Evolutionary conservation across 306 rosid species (phyloP).

Genomic region (Myrica gale): DNA sequence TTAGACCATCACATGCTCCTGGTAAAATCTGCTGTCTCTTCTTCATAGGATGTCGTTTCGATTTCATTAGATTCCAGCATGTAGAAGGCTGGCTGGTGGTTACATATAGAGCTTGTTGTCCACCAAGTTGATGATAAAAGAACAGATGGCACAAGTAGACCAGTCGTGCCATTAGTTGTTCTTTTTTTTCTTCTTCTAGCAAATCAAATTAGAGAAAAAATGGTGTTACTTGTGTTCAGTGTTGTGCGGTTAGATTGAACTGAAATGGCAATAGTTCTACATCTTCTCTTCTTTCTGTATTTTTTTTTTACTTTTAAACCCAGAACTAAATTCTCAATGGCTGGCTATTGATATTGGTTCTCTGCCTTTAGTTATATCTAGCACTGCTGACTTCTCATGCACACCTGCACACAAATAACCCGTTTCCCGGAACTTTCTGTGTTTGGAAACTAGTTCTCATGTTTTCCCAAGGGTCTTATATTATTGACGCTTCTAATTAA

Average conservation of each 20-base stretch:
- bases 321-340: not conserved
- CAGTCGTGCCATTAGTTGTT: not conserved
- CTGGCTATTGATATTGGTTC: not conserved
- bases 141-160: not conserved
- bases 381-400: not conserved
- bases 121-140: not conserved
- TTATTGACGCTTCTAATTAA: not conserved
- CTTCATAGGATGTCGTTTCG: not conserved
- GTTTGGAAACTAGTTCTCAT: not conserved
- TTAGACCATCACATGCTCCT: not conserved
- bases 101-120: not conserved
- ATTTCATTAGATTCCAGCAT: conserved; percentile 4
- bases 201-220: too few species aligned
- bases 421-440: not conserved
- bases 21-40: not conserved
- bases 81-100: not conserved
- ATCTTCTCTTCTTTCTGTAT: too few species aligned
- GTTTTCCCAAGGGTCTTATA: not conserved
- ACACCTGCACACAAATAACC: not conserved
- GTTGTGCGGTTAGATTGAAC: not conserved
- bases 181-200: not conserved
- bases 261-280: not conserved
- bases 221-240: not conserved
- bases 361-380: not conserved
- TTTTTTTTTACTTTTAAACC: not conserved